phyloP scores from a whole-genome alignment of 164 flowering plant species.

The Saururus chinensis region DNA sequence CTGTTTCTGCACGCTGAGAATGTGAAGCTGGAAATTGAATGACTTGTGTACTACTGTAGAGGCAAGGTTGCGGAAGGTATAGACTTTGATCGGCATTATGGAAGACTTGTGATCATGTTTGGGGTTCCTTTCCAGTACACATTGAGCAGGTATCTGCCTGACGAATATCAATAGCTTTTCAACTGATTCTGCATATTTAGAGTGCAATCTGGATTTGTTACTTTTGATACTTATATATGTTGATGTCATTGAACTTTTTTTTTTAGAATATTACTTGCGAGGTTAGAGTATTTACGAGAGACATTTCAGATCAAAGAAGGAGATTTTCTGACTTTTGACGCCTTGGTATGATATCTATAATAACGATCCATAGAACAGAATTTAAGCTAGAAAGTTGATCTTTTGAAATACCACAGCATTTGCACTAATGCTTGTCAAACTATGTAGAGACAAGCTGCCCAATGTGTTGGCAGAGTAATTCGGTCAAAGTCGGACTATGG shows the following conservation, averaged over 20 bases:
- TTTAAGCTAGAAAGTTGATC: not conserved
- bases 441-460: constrained; percentile 98
- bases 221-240: not conserved
- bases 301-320: constrained; percentile 99
- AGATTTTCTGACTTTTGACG: constrained; percentile 96
- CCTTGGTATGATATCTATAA: constrained; percentile 50
- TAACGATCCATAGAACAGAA: not conserved
- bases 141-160: constrained; percentile 64
- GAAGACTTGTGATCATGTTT: constrained; percentile 97
- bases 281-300: constrained; percentile 88
- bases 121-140: constrained; percentile 99
- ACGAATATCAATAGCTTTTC: too few species aligned
- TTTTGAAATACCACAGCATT: not conserved
- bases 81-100: constrained; percentile 99
- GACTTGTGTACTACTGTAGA: constrained; percentile 29
- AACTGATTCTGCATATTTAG: too few species aligned
- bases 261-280: constrained; percentile 82
- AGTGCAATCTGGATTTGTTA: too few species aligned
- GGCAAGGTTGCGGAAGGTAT: constrained; percentile 99
- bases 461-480: constrained; percentile 97
- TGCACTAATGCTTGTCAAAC: constrained; percentile 4
- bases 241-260: not conserved
- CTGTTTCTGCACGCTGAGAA: not conserved
- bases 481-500: constrained; percentile 99
- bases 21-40: not conserved